Base-by-base conservation (phyloP, 1,284 basidiomycete species). In the Meripilus lineatus region DNA sequence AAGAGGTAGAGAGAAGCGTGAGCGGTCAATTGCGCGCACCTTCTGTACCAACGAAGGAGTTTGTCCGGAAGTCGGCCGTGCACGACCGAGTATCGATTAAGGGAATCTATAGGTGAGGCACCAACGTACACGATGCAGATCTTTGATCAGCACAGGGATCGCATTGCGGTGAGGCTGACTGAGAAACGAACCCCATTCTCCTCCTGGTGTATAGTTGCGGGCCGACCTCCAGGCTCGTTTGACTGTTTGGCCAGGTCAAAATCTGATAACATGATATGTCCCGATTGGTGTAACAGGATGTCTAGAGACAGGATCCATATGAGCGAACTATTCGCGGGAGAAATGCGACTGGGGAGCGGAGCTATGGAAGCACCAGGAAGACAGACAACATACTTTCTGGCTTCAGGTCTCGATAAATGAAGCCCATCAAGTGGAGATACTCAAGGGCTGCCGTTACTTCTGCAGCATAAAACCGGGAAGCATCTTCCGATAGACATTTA, bases 191-290 rank as follows among this genome's bases (percentile, higher is more conserved):
- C 92, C 61, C 94, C 93, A 66, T 94, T 94, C 52, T 90, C 89
- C 46, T 86, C 76, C 62, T 85, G 91, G 55, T 89, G 89, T 52
- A 98, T 89, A 58, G 84, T 88, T 8, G 89, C 89, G n/a, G 94
- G 93, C 51, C 89, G 81, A 45, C 89, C 89, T 18, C 88, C 89
- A 17, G 81, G 84, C 55, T 89, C 86, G 39, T 79, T 88, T 33
- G 92, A 93, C 60, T 96, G 91, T 61, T 98, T 99, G 10, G 95
- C 96, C 24, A 99, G 77, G 69, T 99, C 96, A 69, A 99, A 99
- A 69, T 99, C 96, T 37, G 95, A 98, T 54, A 99, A 71, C 93
- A 98, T 98, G 57, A 99, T 96, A 68, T 99, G 96, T 14, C 96
- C 96, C 17, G 93, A 93, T 62, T 97, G 90, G 67, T 99, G 96